Evolutionary conservation across 2,329 filamentous ascomycete genomes (phyloP).

Genomic region (Microdochium trichocladiopsis): DNA sequence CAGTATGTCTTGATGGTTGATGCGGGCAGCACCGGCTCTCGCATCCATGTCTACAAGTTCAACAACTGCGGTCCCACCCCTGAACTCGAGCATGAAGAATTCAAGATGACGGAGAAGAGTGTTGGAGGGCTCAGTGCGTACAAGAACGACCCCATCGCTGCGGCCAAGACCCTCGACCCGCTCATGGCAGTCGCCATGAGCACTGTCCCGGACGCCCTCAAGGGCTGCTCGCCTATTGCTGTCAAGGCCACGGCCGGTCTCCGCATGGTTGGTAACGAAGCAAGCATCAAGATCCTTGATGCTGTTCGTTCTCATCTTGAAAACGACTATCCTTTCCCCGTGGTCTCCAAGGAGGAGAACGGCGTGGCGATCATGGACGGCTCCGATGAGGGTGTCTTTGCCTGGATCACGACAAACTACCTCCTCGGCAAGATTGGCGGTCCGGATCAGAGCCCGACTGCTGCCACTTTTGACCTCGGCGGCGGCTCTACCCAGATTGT

Average conservation of each 20-base stretch:
- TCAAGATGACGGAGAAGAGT: constrained; percentile 86
- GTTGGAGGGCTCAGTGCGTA: constrained; percentile 83
- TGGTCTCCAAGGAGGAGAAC: constrained; percentile 76
- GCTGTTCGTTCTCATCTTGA: constrained; percentile 81
- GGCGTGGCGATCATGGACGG: constrained; percentile 98
- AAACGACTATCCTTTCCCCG: constrained; percentile 86
- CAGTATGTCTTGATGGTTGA: constrained; percentile 99
- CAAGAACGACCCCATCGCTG: constrained; percentile 75
- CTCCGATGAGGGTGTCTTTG: constrained; percentile 93
- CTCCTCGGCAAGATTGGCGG: constrained; percentile 95
- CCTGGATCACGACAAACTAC: constrained; percentile 99
- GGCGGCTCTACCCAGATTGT: constrained; percentile 98
- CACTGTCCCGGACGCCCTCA: constrained; percentile 79
- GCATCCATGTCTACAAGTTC: constrained; percentile 98
- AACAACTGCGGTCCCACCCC: constrained; percentile 97
- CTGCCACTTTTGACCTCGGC: constrained; percentile 91
- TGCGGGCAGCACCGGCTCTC: constrained; percentile 92
- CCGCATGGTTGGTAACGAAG: constrained; percentile 74
- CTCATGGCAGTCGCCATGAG: constrained; percentile 82
- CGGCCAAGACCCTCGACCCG: constrained; percentile 81
- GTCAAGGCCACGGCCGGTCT: constrained; percentile 96
- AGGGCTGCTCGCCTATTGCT: constrained; percentile 88
- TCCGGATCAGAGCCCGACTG: constrained; percentile 82
- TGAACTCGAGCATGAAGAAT: constrained; percentile 86
- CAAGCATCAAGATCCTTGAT: constrained; percentile 76